A percentile compares a stretch with the other conserved stretches of the same genome.
phyloP scores from a whole-genome alignment of 495 filamentous ascomycete genomes.

The Aspergillus asperescens region DNA sequence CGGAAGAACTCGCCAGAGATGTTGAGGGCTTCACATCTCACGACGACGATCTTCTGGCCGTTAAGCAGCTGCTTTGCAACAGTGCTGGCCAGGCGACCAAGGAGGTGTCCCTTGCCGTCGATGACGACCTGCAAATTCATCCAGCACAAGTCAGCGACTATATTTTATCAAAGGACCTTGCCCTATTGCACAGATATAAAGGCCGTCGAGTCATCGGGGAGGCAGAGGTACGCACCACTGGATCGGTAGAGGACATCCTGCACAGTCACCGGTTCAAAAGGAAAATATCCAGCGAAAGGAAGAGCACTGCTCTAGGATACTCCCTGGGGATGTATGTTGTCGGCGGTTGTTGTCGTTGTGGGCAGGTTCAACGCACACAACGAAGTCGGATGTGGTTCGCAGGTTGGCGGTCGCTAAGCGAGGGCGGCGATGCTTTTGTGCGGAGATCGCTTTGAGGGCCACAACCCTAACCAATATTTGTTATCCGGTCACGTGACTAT shows the following conservation, averaged over 20 bases:
- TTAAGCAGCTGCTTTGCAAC: conserved; percentile 99
- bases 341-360: conserved; percentile 49
- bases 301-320: conserved; percentile 36
- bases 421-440: conserved; percentile 35
- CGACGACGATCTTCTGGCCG: conserved; percentile 98
- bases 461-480: conserved; percentile 33
- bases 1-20: conserved; percentile 99
- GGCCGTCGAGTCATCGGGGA: not conserved
- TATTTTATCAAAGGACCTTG: not conserved
- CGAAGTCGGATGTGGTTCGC: conserved; percentile 41
- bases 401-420: conserved; percentile 36
- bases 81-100: conserved; percentile 96
- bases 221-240: conserved; percentile 68
- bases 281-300: conserved; percentile 36
- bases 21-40: conserved; percentile 98
- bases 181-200: not conserved
- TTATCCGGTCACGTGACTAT: conserved; percentile 34
- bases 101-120: conserved; percentile 99
- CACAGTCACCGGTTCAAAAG: conserved; percentile 45
- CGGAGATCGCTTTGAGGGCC: conserved; percentile 34
- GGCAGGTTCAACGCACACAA: conserved; percentile 45
- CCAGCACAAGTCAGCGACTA: conserved; percentile 29
- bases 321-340: conserved; percentile 44
- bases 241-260: conserved; percentile 98
- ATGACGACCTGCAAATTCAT: conserved; percentile 71